phyloP scores from a whole-genome alignment of 225 moss, liverwort and hornwort genomes.

The Climacium dendroides region DNA sequence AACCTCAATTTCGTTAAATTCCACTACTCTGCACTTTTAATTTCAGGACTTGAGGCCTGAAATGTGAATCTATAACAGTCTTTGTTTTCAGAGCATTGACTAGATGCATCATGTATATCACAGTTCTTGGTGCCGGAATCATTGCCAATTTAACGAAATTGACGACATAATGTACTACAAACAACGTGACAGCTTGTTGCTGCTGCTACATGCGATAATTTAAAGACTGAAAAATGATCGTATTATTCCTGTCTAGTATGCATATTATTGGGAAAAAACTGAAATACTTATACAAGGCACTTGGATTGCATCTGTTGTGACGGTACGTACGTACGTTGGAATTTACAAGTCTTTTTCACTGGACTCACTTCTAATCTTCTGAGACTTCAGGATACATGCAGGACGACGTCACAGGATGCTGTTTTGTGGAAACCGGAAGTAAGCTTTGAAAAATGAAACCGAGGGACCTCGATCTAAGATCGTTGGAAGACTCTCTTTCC shows the following conservation, averaged over 20 bases:
- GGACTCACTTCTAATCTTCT: background rate
- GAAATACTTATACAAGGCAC: background rate
- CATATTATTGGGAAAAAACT: too few relatives aligned
- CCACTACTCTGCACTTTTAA: background rate
- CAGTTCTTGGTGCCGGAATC: background rate
- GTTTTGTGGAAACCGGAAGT: background rate
- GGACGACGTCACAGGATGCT: background rate
- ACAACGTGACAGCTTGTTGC: background rate
- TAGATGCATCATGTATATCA: background rate
- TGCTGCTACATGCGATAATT: background rate
- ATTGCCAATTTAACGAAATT: background rate
- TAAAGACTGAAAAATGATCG: background rate
- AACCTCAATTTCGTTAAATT: background rate
- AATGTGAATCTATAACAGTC: background rate
- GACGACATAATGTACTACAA: background rate
- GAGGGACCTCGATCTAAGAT: background rate
- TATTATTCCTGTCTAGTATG: background rate
- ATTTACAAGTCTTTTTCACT: background rate
- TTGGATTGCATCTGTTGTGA: background rate
- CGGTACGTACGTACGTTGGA: background rate
- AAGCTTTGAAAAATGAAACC: background rate
- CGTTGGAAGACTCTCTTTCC: background rate
- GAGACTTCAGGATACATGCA: background rate
- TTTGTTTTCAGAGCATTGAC: background rate
- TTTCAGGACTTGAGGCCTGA: background rate